A percentile compares a stretch with the other conserved stretches of the same genome.
phyloP scores from a whole-genome alignment of 176 grass and related monocot genomes.

The Cenchrus fungigraminus region DNA sequence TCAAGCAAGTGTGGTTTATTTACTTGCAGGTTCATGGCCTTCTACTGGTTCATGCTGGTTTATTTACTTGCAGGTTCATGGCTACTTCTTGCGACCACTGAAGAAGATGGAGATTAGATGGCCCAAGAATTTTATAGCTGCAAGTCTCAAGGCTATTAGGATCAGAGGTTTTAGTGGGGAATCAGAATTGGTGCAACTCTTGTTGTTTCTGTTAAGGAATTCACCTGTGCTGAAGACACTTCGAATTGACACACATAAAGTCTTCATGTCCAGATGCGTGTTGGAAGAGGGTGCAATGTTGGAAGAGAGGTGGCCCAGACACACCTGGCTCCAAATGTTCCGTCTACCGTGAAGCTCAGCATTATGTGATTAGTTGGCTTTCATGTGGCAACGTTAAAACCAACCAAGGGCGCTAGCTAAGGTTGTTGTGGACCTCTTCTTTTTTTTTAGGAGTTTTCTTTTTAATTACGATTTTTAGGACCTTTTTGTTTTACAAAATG shows the following conservation, averaged over 20 bases:
- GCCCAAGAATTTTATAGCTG: neutral
- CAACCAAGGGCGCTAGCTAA: too few relatives aligned
- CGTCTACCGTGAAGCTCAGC: constrained; percentile 6
- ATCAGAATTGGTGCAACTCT: neutral
- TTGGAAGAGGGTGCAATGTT: constrained; percentile 7
- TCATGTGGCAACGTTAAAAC: too few relatives aligned
- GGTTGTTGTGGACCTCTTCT: too few relatives aligned
- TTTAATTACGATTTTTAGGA: too few relatives aligned
- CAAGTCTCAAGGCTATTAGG: neutral
- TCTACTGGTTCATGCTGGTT: neutral
- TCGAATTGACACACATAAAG: neutral
- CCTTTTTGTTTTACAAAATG: too few relatives aligned
- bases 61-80: neutral
- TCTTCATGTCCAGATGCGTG: neutral
- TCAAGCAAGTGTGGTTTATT: neutral
- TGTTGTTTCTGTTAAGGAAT: constrained; percentile 13
- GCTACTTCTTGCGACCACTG: neutral
- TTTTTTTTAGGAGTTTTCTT: too few relatives aligned
- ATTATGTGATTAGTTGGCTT: constrained; percentile 3
- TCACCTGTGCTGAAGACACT: neutral
- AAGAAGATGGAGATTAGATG: neutral
- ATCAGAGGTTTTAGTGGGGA: constrained; percentile 35
- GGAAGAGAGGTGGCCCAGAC: neutral
- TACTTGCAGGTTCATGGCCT: constrained; percentile 10
- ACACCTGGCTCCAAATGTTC: neutral